A percentile compares a stretch with the other conserved stretches of the same genome.
phyloP scores from a whole-genome alignment of 805 yeast genomes.

The Saccharomycopsis babjevae region DNA sequence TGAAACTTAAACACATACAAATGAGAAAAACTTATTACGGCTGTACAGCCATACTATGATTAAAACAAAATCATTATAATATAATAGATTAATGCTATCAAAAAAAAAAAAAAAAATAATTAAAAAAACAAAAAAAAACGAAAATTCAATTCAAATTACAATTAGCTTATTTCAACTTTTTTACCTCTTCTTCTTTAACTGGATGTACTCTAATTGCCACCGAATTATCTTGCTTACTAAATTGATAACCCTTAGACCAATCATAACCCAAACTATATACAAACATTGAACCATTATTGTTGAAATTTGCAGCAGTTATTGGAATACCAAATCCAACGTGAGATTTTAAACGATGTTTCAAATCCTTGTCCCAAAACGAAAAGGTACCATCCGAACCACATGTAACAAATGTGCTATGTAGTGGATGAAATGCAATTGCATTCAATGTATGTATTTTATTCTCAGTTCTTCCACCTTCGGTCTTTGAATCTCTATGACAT shows the following conservation, averaged over 20 bases:
- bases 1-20: no score
- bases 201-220: constrained; percentile 74
- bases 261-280: constrained; percentile 93
- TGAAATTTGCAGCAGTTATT: constrained; percentile 71
- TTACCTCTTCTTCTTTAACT: constrained; percentile 72
- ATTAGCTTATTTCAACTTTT: neutral
- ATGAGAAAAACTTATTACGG: no score
- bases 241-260: constrained; percentile 87
- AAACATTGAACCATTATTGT: constrained; percentile 69
- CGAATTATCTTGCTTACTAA: constrained; percentile 66
- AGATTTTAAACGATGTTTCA: constrained; percentile 75
- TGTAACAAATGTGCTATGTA: constrained; percentile 82
- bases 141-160: neutral
- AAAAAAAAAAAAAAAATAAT: no score
- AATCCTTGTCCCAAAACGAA: constrained; percentile 93
- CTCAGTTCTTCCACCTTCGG: constrained; percentile 42
- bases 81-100: no score
- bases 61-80: no score
- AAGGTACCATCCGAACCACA: constrained; percentile 93
- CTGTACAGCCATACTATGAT: no score
- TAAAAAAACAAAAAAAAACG: neutral
- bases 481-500: constrained; percentile 75
- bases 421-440: constrained; percentile 73
- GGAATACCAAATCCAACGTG: constrained; percentile 60
- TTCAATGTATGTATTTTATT: constrained; percentile 70